Evolutionary conservation across 805 yeast genomes (phyloP), one percentile per base, ranked within the genome.

Genomic region (Metschnikowia lochheadii): DNA sequence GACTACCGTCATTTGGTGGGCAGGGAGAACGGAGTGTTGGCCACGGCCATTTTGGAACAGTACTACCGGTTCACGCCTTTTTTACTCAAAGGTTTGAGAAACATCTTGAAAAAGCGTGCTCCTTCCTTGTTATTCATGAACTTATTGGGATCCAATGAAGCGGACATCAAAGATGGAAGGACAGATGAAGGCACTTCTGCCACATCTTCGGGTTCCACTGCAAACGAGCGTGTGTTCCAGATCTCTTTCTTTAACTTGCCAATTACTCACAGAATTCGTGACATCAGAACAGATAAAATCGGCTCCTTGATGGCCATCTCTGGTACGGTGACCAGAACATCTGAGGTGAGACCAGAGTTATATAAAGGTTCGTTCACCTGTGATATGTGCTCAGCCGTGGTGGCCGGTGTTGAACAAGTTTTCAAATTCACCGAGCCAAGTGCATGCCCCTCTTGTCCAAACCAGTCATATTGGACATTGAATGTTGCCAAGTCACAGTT

Each of bases 381-480:
- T 74, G 96, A 89, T 60, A 73, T 82, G 64, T 94, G 99, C 68
- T 80, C 87, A 46, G 87, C 97, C 0, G 73, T 85, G 1, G 85
- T 91, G 15, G 92, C 87, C 58, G 91, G 89, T 54, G 87, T 94
- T 18, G 98, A 94, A 63, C 99, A 94, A 70, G 81, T 84, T 40
- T 94, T 92, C 78, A 87, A 83, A 63, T 94, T 84, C 70, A 92
- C 98, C 10, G 97, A 92, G 67, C 99, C 99, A 41, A 85, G 94
- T 3, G 82, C 86, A 56, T 94, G 99, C 70, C 91, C 92, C 10
- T 80, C 85, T 11, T 92, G 99, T 73, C 87, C 82, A 50, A 92
- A 92, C 69, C 89, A 89, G 63, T 78, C 87, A 1, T 76, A 82
- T 49, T 92, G 97, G 96, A 82, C 95, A 1, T 72, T 94, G 51